Evolutionary conservation across 805 yeast genomes (phyloP).

Genomic region (Candida railenensis): DNA sequence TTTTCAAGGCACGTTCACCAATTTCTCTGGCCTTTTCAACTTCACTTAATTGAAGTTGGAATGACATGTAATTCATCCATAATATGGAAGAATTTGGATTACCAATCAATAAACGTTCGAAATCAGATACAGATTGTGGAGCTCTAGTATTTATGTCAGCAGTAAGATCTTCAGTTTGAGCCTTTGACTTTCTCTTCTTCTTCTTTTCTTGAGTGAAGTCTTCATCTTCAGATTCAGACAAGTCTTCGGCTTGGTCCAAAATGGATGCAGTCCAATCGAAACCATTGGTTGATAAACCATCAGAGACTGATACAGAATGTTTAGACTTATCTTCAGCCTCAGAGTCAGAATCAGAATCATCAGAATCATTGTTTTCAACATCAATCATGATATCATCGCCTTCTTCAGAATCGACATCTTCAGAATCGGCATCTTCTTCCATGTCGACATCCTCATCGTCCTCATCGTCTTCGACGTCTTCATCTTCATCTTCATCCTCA

Average conservation of each 20-base stretch:
- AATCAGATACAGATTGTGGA: constrained; percentile 90
- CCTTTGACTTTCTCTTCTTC: constrained; percentile 47
- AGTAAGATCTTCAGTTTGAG: constrained; percentile 72
- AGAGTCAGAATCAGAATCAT: constrained; percentile 19
- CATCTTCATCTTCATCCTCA: constrained; percentile 20
- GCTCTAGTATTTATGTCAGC: constrained; percentile 79
- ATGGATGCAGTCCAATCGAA: constrained; percentile 96
- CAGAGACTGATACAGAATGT: constrained; percentile 20
- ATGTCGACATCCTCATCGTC: constrained; percentile 25
- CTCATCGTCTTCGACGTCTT: constrained; percentile 13
- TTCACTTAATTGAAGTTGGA: constrained; percentile 93
- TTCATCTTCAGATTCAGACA: constrained; percentile 55
- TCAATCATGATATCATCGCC: constrained; percentile 7
- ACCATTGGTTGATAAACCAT: constrained; percentile 78
- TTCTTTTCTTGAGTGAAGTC: constrained; percentile 53
- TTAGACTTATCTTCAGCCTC: constrained; percentile 24
- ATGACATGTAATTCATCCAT: constrained; percentile 99
- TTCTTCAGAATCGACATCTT: constrained; percentile 22
- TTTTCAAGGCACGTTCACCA: constrained; percentile 87
- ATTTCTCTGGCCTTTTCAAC: constrained; percentile 92
- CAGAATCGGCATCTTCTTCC: constrained; percentile 23
- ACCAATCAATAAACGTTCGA: constrained; percentile 87
- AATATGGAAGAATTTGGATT: constrained; percentile 89
- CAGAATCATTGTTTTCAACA: constrained; percentile 11
- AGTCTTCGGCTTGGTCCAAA: constrained; percentile 72